Base-by-base conservation (phyloP, 352 stramenopile species). In the Phytophthora pisi region DNA sequence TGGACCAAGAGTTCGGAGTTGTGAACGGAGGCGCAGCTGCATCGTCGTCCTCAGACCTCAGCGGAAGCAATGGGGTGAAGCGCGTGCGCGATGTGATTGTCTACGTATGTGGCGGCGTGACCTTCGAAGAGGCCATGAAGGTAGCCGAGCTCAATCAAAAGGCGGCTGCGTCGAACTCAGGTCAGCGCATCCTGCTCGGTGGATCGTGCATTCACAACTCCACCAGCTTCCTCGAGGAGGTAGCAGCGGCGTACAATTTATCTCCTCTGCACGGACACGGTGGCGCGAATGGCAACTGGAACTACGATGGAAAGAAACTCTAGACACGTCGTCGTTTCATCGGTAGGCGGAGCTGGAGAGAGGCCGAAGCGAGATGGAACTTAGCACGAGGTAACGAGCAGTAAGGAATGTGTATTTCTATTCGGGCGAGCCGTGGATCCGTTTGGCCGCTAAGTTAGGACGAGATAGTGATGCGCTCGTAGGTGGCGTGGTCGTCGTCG, bases 81-180 rank as follows among this genome's bases (percentile, higher is more conserved):
- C 98, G 96, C 3, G 84, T 99, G 30, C 78, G 90, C 57, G 93
- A 99, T 71, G 90, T 99, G 30, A 95, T 99, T 63, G 91, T 99
- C 51, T 99, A 98, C 74, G 97, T 99, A 78, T 96, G 98, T 15
- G 98, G 98, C 58, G 98, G 98, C 61, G 93, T 95, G 28, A 99
- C 98, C 8, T 99, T 99, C 72, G 98, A 99, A 77, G 98, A 99
- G 82, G 96, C 97, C n/a, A 97, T 90, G 56, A 99, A 98, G 68
- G 92, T 99, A 46, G 94, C 85, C 23, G 93, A 99, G 71, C 92
- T 99, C 57, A 99, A 99, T 75, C 74, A 93, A 69, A 91, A 91
- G 58, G 71, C 89, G 24, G 82, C 78, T 3, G 51, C 56, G 15
- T 68, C 62, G 43, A 83, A 88, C 69, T 84, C 77, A 40, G 93